phyloP scores from a whole-genome alignment of 306 rosid species.

The Cercis canadensis region DNA sequence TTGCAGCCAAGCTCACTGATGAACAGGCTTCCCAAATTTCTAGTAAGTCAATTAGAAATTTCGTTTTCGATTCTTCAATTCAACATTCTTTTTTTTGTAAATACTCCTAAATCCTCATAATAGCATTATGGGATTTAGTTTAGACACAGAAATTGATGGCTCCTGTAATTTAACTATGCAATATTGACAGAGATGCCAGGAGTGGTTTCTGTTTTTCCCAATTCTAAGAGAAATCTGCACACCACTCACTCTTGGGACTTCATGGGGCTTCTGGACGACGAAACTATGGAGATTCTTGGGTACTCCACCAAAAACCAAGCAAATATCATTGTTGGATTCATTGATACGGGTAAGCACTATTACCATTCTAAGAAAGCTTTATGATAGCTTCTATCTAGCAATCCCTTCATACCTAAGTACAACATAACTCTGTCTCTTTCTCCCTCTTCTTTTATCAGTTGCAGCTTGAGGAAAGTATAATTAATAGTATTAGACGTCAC shows the following conservation, averaged over 20 bases:
- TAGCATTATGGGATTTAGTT: not conserved
- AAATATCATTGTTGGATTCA: constrained; percentile 71
- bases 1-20: constrained; percentile 73
- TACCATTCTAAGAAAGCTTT: constrained; percentile 25
- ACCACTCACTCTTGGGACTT: constrained; percentile 89
- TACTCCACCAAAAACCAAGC: constrained; percentile 65
- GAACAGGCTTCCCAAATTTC: constrained; percentile 73
- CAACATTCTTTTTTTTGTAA: not conserved
- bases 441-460: constrained; percentile 11
- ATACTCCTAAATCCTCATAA: not conserved
- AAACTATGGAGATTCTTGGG: constrained; percentile 60
- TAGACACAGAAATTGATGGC: not conserved
- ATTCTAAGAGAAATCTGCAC: constrained; percentile 66
- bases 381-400: constrained; percentile 24
- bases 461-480: constrained; percentile 12
- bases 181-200: constrained; percentile 68
- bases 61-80: not conserved
- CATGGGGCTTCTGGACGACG: constrained; percentile 68
- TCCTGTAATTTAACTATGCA: constrained; percentile 24
- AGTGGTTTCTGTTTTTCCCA: constrained; percentile 81
- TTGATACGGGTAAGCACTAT: constrained; percentile 66
- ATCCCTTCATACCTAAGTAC: constrained; percentile 20
- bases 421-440: constrained; percentile 32
- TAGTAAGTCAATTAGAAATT: constrained; percentile 47
- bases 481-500: constrained; percentile 12